Conservation (phyloP, 306 rosid genomes). For the Quercus alba region DNA sequence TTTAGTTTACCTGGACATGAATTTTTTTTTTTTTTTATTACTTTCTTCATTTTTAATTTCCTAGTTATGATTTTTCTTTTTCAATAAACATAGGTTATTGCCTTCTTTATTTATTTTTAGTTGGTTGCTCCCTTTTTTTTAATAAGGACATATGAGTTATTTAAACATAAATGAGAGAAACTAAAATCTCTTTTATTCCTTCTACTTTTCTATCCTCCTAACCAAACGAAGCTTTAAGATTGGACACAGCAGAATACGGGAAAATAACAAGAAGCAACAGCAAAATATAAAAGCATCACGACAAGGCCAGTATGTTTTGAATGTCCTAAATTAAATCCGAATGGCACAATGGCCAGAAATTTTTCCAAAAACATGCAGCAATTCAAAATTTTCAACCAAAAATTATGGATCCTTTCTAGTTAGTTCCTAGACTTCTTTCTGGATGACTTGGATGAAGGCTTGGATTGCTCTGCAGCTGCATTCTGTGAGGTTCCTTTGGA, state of each 20-base stretch:
- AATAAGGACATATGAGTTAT: too few relatives aligned
- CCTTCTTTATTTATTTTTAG: too few relatives aligned
- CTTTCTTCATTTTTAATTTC: too few relatives aligned
- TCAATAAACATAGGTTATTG: too few relatives aligned
- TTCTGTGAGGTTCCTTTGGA: slow-evolving; percentile 62
- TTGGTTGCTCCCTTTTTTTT: too few relatives aligned
- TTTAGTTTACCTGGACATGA: too few relatives aligned
- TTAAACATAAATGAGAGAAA: too few relatives aligned
- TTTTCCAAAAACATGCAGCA: slow-evolving; percentile 5
- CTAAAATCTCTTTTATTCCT: too few relatives aligned
- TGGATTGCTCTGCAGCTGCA: slow-evolving; percentile 48
- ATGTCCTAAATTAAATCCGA: not conserved
- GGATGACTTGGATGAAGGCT: slow-evolving; percentile 62
- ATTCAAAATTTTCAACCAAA: slow-evolving; percentile 13
- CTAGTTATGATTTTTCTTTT: too few relatives aligned
- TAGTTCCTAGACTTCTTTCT: slow-evolving; percentile 89
- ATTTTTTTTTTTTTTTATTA: too few relatives aligned
- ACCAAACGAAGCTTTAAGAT: not conserved
- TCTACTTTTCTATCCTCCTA: too few relatives aligned
- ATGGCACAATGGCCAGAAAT: slow-evolving; percentile 5
- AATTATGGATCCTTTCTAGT: not conserved
- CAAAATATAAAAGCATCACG: not conserved
- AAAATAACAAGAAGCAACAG: not conserved
- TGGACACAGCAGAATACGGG: not conserved
- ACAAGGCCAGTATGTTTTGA: not conserved